Evolutionary conservation across 1,139 yeast species (phyloP).

Genomic region (Kodamaea derodonti): DNA sequence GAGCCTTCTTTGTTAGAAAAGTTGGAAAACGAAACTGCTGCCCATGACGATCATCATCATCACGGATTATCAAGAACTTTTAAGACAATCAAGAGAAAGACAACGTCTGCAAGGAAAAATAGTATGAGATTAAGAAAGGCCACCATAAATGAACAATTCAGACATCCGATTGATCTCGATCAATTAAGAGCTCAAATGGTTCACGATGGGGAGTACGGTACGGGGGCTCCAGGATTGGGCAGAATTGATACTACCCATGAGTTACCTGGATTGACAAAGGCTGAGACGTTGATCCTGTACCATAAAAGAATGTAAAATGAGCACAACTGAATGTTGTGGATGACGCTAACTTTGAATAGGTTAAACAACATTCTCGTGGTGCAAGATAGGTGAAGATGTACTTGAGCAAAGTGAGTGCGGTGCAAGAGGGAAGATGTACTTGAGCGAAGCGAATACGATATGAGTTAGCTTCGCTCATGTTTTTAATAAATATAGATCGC

Average conservation of each 20-base stretch:
- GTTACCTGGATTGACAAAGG: slow-evolving; percentile 49
- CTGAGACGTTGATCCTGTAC: slow-evolving; percentile 44
- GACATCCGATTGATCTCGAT: slow-evolving; percentile 33
- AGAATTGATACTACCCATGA: slow-evolving; percentile 46
- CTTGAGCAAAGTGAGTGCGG: no score
- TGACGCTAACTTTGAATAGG: no score
- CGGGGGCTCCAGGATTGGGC: slow-evolving; percentile 29
- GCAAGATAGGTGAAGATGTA: no score
- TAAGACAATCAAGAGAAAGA: slow-evolving; percentile 31
- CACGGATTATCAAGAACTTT: slow-evolving; percentile 24
- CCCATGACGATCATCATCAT: slow-evolving; percentile 7
- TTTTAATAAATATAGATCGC: no score
- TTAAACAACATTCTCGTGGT: no score
- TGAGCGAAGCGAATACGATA: no score
- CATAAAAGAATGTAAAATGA: no score
- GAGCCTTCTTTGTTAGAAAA: slow-evolving; percentile 36
- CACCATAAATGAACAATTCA: slow-evolving; percentile 31
- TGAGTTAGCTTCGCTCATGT: no score
- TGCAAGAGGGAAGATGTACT: no score
- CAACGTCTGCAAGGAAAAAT: slow-evolving; percentile 5
- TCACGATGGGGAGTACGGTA: slow-evolving; percentile 33
- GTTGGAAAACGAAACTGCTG: slow-evolving; percentile 26
- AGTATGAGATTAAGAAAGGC: slow-evolving; percentile 24
- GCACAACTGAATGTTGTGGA: no score
- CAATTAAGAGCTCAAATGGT: slow-evolving; percentile 43